phyloP scores from a whole-genome alignment of 208 protist genomes.

The Acanthamoeba healyi region DNA sequence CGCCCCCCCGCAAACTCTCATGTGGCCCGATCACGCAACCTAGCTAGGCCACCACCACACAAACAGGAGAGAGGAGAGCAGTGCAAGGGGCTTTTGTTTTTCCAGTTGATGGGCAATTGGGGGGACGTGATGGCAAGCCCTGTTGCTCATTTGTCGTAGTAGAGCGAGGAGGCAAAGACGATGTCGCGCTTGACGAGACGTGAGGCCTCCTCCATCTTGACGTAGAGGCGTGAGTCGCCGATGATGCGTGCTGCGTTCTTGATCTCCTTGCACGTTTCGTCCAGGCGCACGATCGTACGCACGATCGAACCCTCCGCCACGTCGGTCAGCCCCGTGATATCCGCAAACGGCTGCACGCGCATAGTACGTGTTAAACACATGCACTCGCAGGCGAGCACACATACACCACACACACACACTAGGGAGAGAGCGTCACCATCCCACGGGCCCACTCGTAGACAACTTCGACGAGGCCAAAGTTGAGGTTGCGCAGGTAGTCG shows the following conservation, averaged over 20 bases:
- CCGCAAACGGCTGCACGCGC: slow-evolving; percentile 80
- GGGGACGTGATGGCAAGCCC: no score
- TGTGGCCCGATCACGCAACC: no score
- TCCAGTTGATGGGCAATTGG: no score
- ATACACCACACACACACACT: not conserved
- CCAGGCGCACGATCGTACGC: slow-evolving; percentile 87
- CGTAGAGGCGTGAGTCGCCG: slow-evolving; percentile 87
- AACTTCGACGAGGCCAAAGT: slow-evolving; percentile 90
- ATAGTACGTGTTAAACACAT: not conserved
- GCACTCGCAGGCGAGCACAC: not conserved
- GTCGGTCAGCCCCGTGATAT: slow-evolving; percentile 89
- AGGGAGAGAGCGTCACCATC: slow-evolving; percentile 79
- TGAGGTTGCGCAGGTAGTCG: slow-evolving; percentile 78
- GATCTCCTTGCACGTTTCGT: slow-evolving; percentile 88
- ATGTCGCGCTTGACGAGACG: slow-evolving; percentile 89
- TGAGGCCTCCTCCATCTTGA: slow-evolving; percentile 87
- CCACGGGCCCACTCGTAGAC: slow-evolving; percentile 92
- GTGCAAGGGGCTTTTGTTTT: no score
- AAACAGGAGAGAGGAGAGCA: no score
- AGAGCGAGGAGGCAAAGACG: slow-evolving; percentile 89
- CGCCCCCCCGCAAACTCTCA: no score
- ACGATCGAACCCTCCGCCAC: slow-evolving; percentile 90
- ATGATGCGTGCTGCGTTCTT: slow-evolving; percentile 91
- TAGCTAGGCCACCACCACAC: no score
- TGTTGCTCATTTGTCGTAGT: slow-evolving; percentile 78